Base-by-base conservation (phyloP, 495 filamentous ascomycete genomes). In the Aspergillus indologenus region DNA sequence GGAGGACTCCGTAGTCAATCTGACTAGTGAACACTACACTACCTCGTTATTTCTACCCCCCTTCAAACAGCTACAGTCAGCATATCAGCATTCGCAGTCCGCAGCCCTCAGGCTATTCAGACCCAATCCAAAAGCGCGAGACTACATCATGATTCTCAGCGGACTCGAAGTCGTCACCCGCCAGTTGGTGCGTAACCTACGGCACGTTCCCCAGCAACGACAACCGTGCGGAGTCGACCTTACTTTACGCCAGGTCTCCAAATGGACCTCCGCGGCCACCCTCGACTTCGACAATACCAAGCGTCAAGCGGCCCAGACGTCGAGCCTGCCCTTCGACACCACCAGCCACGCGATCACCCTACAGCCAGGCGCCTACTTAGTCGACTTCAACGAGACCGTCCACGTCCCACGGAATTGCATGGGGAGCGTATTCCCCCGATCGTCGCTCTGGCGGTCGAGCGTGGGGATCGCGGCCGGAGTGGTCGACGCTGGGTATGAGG, bases 331-430 rank as follows among this genome's bases (percentile, higher is more conserved):
- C 3, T 76, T 77, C 46, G 19, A 50, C 47, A 29, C 1, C 20
- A 45, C 19, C 22, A 57, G 48, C 24, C 47, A 42, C 42, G 43
- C 17, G 11, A 59, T 77, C 47, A 64, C 55, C 7, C 58, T 79
- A 21, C 18, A 46, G 0, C 67, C 61, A 22, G 76, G 74, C 17
- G 54, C 75, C 6, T 79, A 79, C 53, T 54, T 79, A 17, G 57
- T 80, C n/a, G 74, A 80, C 31, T 80, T 80, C 60, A 78, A 80
- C 53, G 77, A 80, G 59, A 75, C 69, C 0, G 76, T 78, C 21
- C 40, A 61, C 9, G 59, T 78, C 20, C 77, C 77, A 21, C 59
- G 57, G 9, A 62, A 78, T 57, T 68, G 61, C 23, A 79, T 80
- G 75, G 77, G 64, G 0, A 63, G 63, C 20, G 24, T 80, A 0